Conservation (phyloP, 1,139 yeast species). For the Candida glucosophila region DNA sequence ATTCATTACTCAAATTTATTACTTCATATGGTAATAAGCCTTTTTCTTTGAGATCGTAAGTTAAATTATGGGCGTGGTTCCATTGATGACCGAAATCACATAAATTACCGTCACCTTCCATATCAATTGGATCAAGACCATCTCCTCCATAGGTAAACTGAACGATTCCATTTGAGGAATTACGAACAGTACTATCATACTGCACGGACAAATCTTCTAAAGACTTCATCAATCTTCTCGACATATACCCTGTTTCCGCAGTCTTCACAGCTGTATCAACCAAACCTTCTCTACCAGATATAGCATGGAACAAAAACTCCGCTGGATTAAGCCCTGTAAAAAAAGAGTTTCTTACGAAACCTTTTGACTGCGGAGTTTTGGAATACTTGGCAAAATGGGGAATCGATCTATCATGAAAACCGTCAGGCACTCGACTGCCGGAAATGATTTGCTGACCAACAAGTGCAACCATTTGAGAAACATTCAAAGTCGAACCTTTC, state of each 20-base stretch:
- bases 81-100: slow-evolving; percentile 91
- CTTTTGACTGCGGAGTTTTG: slow-evolving; percentile 95
- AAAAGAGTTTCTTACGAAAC: slow-evolving; percentile 94
- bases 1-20: slow-evolving; percentile 41
- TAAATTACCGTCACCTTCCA: slow-evolving; percentile 98
- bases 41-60: slow-evolving; percentile 46
- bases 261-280: slow-evolving; percentile 99
- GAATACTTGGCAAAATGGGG: slow-evolving; percentile 97
- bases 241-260: slow-evolving; percentile 99
- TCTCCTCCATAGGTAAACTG: slow-evolving; percentile 99
- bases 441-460: slow-evolving; percentile 99
- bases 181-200: slow-evolving; percentile 91
- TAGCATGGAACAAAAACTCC: slow-evolving; percentile 95
- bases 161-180: slow-evolving; percentile 91
- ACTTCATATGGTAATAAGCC: slow-evolving; percentile 71
- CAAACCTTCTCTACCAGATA: slow-evolving; percentile 98
- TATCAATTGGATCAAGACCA: slow-evolving; percentile 95
- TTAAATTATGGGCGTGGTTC: slow-evolving; percentile 80
- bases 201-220: slow-evolving; percentile 91
- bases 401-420: slow-evolving; percentile 95
- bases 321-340: slow-evolving; percentile 92
- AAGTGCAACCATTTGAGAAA: slow-evolving; percentile 99
- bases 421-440: slow-evolving; percentile 99
- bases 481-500: slow-evolving; percentile 95
- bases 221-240: slow-evolving; percentile 97